These are phyloP conservation scores for Gaeumannomyces tritici DNA, from an alignment of 2,329 filamentous ascomycete species.

Conservation along the genomic window DNA sequence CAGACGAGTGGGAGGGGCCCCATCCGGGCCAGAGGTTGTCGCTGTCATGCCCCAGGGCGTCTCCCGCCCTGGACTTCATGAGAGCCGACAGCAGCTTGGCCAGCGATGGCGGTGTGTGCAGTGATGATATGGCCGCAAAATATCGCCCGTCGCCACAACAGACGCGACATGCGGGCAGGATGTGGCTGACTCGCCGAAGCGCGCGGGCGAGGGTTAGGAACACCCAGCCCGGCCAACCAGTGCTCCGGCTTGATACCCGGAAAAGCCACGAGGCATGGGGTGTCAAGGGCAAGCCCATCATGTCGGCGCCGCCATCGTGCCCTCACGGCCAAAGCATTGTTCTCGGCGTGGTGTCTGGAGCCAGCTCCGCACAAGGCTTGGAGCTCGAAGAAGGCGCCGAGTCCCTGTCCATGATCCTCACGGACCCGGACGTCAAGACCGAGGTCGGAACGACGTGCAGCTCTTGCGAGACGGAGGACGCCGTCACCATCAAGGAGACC, in stretches of 20 bases:
- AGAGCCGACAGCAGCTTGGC: not conserved
- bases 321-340: not conserved
- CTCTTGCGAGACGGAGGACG: conserved; percentile 3
- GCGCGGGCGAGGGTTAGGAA: not conserved
- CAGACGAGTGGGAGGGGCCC: conserved; percentile 31
- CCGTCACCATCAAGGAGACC: conserved; percentile 5
- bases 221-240: not conserved
- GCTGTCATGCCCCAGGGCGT: conserved; percentile 12
- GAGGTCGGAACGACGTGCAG: not conserved
- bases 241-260: not conserved
- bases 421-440: not conserved
- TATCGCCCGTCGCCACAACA: not conserved
- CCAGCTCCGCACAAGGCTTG: not conserved
- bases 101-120: conserved; percentile 18
- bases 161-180: not conserved
- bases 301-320: not conserved
- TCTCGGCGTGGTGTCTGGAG: not conserved
- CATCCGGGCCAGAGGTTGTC: conserved; percentile 33
- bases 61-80: not conserved
- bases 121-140: conserved; percentile 41
- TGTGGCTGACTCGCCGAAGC: conserved; percentile 1
- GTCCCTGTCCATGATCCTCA: not conserved
- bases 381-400: conserved; percentile 4
- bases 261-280: not conserved
- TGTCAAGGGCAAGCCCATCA: not conserved